Evolutionary conservation across 352 stramenopile species (phyloP).

Genomic region (Pythium periplocum): DNA sequence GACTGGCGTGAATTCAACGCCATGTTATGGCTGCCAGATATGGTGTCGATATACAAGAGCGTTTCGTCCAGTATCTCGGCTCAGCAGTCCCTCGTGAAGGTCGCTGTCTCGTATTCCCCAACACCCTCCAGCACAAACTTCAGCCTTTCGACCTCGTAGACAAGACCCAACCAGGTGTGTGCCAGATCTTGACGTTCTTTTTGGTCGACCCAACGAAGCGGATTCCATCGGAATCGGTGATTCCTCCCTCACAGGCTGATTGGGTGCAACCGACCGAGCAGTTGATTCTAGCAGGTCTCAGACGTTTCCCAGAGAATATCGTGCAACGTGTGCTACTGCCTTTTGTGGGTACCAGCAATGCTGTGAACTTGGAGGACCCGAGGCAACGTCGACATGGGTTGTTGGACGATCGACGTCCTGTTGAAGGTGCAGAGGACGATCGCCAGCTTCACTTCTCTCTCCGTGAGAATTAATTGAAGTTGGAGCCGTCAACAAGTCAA

Average conservation of each 20-base stretch:
- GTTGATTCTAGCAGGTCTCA: neutral
- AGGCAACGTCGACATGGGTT: conserved; percentile 14
- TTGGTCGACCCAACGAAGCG: conserved; percentile 24
- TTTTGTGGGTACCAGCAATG: conserved; percentile 4
- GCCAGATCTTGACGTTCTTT: conserved; percentile 37
- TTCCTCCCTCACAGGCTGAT: conserved; percentile 23
- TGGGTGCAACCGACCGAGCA: conserved; percentile 7
- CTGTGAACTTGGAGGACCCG: conserved; percentile 19
- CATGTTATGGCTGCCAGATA: conserved; percentile 13
- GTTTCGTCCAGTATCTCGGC: conserved; percentile 12
- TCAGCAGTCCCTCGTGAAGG: conserved; percentile 7
- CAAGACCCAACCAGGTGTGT: conserved; percentile 15
- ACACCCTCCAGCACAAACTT: conserved; percentile 24
- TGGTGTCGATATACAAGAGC: conserved; percentile 5
- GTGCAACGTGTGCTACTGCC: conserved; percentile 4
- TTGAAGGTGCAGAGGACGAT: conserved; percentile 10
- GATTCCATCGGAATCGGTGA: conserved; percentile 23
- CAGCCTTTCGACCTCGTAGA: conserved; percentile 23
- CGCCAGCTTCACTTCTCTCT: conserved; percentile 15
- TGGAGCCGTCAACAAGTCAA: too few relatives aligned
- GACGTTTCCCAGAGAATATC: conserved; percentile 9
- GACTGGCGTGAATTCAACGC: conserved; percentile 10
- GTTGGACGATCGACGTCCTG: conserved; percentile 18
- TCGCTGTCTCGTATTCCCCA: conserved; percentile 27
- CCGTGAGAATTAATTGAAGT: conserved; percentile 11